Base-by-base conservation (phyloP, 345 rosid genomes). In the Salix udensis region DNA sequence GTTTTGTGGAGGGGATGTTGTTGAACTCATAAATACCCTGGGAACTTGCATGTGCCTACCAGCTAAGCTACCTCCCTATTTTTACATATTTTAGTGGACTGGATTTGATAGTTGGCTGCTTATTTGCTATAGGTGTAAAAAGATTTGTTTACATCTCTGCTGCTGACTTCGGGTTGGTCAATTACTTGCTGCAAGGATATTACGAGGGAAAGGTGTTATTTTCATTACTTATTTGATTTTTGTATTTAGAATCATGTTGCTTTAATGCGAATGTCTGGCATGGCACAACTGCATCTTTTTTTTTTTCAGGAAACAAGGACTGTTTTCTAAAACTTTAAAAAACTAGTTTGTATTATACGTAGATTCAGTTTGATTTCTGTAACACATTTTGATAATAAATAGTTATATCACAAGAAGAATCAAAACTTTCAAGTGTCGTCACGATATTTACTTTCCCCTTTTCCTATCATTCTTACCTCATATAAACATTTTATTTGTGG, bases 91-190 rank as follows among this genome's bases (percentile, higher is more conserved):
- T 66, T 13, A 65, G 14, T 34, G 14, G 28, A 37, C 34, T 70
- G 4, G n/a, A 23, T 53, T 62, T 42, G 37, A 65, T 46, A 6
- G 48, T 76, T 36, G 18, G 26, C 2, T 9, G 21, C 6, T 69
- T 23, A 69, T 42, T 70, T 70, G 67, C 21, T 70, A 12, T n/a
- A 96, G 99, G 97, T 81, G 94, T 94, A 40, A 94, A 91, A 84
- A 87, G 94, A 87, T 93, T 90, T 82, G 90, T 91, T 71, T 93
- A 88, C 78, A 89, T 96, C 23, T 96, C 99, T 64, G 97, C 98
- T 71, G 98, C 99, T 74, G 95, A 91, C 84, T 92, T 92, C 75
- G 98, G 99, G 26, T 39, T 91, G 80, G 97, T 78, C 60, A 96
- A 94, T 77, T 89, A 90, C 87, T 58, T 96, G 37, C 82, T 94